Percentiles rank a stretch among this genome's conserved stretches.
Conservation (phyloP, 257 asterid species). For the Ligustrum vulgare region DNA sequence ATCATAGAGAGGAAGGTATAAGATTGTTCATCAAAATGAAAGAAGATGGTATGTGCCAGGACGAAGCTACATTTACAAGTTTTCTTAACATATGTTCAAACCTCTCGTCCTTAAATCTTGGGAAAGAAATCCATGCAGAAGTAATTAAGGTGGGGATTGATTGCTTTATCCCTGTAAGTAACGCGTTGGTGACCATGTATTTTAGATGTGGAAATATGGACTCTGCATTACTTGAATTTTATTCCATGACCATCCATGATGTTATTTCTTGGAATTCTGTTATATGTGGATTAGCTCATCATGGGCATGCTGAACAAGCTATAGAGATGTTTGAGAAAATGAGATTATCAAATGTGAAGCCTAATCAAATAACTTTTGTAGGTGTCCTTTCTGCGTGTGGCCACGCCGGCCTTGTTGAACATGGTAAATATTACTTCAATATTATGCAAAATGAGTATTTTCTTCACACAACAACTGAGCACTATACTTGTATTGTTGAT, state of each 20-base stretch:
- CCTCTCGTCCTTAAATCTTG: slow-evolving; percentile 59
- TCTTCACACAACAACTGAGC: slow-evolving; percentile 46
- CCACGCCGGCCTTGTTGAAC: slow-evolving; percentile 59
- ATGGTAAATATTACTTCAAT: slow-evolving; percentile 45
- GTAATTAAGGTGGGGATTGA: slow-evolving; percentile 48
- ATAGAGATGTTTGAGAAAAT: slow-evolving; percentile 50
- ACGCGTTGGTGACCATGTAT: slow-evolving; percentile 61
- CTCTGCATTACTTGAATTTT: slow-evolving; percentile 46
- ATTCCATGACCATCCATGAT: slow-evolving; percentile 42
- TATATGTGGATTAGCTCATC: slow-evolving; percentile 65
- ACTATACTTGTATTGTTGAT: slow-evolving; percentile 66
- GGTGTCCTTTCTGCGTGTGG: slow-evolving; percentile 69
- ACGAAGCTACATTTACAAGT: slow-evolving; percentile 63
- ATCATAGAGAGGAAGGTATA: slow-evolving; percentile 49
- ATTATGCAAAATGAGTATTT: slow-evolving; percentile 45
- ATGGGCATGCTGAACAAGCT: slow-evolving; percentile 54
- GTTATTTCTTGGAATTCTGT: slow-evolving; percentile 66
- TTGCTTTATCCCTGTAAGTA: slow-evolving; percentile 42
- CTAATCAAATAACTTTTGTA: slow-evolving; percentile 55
- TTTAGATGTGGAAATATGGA: slow-evolving; percentile 58
- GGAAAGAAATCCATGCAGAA: slow-evolving; percentile 59
- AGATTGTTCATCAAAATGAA: slow-evolving; percentile 52
- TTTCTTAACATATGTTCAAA: slow-evolving; percentile 53
- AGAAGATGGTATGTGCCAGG: slow-evolving; percentile 33
- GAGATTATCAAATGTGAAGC: slow-evolving; percentile 44